Conservation (phyloP, 2,329 filamentous ascomycete genomes). For the Epicoccum nigrum region DNA sequence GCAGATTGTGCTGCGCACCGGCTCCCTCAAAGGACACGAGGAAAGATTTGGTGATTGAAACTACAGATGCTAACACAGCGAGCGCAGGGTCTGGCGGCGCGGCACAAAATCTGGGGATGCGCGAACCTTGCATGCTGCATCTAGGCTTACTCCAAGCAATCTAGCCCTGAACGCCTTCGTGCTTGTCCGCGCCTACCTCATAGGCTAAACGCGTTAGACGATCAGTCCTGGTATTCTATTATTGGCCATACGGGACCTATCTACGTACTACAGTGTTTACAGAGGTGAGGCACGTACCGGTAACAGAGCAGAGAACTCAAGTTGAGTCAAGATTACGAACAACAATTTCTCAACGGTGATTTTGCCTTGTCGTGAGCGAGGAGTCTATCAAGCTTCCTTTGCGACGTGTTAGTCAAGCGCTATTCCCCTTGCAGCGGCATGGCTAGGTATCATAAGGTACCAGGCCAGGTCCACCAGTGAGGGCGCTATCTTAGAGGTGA, state of each 20-base stretch:
- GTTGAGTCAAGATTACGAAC: not conserved
- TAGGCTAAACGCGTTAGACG: constrained; percentile 19
- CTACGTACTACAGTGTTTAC: not conserved
- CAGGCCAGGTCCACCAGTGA: constrained; percentile 6
- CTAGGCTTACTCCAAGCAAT: constrained; percentile 16
- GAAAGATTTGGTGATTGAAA: too few relatives aligned
- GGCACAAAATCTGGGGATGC: constrained; percentile 15
- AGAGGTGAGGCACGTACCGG: constrained; percentile 1
- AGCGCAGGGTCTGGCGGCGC: constrained; percentile 4
- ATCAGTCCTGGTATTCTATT: not conserved
- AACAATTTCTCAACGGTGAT: not conserved
- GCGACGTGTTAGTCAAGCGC: not conserved
- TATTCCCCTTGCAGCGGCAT: constrained; percentile 10
- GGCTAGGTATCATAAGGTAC: constrained; percentile 7
- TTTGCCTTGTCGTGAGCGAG: not conserved
- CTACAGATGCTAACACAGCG: not conserved
- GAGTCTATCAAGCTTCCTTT: not conserved
- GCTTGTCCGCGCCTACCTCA: constrained; percentile 16
- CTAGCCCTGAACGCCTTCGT: constrained; percentile 21
- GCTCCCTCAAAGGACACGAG: too few relatives aligned
- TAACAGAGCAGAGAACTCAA: not conserved
- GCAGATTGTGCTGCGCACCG: not conserved
- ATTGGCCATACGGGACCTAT: constrained; percentile 1
- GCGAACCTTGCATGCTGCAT: constrained; percentile 13
- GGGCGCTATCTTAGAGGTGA: constrained; percentile 14